Evolutionary conservation across 1,284 basidiomycete genomes (phyloP).

Genomic region (Puccinia hordei): DNA sequence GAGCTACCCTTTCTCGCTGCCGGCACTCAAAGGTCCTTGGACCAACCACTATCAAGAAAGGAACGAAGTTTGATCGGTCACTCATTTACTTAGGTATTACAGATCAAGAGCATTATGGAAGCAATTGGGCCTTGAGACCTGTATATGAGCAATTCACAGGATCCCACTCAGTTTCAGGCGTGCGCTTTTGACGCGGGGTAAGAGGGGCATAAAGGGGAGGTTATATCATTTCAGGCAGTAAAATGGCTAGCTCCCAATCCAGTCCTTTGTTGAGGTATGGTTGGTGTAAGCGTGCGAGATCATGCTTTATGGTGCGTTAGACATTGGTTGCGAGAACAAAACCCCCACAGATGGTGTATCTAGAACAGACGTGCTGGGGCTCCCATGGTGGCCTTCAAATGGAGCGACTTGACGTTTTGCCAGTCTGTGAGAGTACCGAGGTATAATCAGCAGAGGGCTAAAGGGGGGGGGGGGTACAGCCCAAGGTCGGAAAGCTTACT

Average conservation of each 20-base stretch:
- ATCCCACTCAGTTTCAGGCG: too few relatives aligned
- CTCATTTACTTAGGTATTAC: too few relatives aligned
- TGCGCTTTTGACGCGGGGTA: background rate
- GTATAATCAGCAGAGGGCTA: background rate
- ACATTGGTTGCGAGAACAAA: constrained; percentile 45
- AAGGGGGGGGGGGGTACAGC: background rate
- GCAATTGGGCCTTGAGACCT: too few relatives aligned
- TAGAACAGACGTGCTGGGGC: constrained; percentile 93
- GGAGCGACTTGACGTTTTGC: constrained; percentile 99
- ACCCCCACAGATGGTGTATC: constrained; percentile 55
- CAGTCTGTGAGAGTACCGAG: constrained; percentile 62
- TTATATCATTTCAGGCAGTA: constrained; percentile 37
- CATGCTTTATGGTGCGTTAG: constrained; percentile 75
- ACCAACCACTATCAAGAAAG: too few relatives aligned
- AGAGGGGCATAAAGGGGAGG: background rate
- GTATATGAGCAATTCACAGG: too few relatives aligned
- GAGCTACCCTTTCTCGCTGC: too few relatives aligned
- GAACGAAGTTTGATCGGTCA: too few relatives aligned
- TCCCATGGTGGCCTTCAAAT: constrained; percentile 99
- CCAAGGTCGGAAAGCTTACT: constrained; percentile 63
- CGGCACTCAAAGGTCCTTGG: too few relatives aligned
- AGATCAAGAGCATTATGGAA: too few relatives aligned
- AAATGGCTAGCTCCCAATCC: constrained; percentile 76
- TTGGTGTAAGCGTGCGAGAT: constrained; percentile 84
- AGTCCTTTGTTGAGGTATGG: constrained; percentile 69